Percentiles rank a stretch among this genome's conserved stretches.
phyloP scores from a whole-genome alignment of 306 rosid genomes.

The Cucurbita pepo region DNA sequence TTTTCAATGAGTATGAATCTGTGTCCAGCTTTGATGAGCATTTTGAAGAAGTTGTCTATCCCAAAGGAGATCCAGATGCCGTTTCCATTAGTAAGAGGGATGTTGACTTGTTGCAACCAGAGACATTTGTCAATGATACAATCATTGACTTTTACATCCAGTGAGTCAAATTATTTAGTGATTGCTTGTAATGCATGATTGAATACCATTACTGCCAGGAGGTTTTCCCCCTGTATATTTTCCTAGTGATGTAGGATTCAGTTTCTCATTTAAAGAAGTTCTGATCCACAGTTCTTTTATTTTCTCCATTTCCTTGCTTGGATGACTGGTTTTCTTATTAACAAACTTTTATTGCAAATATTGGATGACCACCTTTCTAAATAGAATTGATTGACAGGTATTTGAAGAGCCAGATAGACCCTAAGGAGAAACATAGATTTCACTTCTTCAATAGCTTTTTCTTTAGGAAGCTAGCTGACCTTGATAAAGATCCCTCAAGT shows the following conservation, averaged over 20 bases:
- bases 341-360: neutral
- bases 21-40: conserved; percentile 60
- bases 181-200: neutral
- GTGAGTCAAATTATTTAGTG: conserved; percentile 32
- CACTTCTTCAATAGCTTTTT: conserved; percentile 93
- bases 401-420: conserved; percentile 61
- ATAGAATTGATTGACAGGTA: conserved; percentile 32
- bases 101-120: conserved; percentile 90
- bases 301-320: neutral
- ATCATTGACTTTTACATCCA: conserved; percentile 83
- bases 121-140: conserved; percentile 81
- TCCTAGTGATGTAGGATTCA: neutral
- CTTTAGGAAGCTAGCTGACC: conserved; percentile 90
- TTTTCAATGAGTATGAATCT: conserved; percentile 8
- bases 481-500: conserved; percentile 91
- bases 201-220: neutral
- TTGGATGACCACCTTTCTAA: neutral
- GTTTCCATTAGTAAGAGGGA: conserved; percentile 85
- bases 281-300: neutral
- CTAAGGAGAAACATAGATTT: conserved; percentile 51
- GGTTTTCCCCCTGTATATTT: neutral
- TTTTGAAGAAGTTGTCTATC: conserved; percentile 74
- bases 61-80: conserved; percentile 88
- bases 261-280: neutral
- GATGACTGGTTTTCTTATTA: neutral